Percentiles rank a stretch among this genome's conserved stretches.
Conservation (phyloP, 1,284 basidiomycete species). For the Fistulinella staudtii region DNA sequence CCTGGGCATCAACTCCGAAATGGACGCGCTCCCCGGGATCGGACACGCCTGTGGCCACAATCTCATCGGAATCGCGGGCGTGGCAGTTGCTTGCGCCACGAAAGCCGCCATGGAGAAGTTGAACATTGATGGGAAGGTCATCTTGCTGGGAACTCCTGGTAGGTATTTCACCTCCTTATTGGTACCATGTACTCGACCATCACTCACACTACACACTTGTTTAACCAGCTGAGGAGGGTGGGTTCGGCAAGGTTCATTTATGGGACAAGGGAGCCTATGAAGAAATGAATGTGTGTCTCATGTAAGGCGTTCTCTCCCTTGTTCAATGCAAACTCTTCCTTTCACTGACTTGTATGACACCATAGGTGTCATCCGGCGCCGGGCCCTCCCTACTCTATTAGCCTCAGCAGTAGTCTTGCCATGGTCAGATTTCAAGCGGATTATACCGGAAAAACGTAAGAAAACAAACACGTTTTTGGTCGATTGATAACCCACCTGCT, state of each 20-base stretch:
- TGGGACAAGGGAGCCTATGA: constrained; percentile 64
- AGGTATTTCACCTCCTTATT: too few species aligned
- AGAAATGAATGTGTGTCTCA: constrained; percentile 65
- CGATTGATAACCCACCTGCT: neutral
- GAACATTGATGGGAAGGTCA: constrained; percentile 61
- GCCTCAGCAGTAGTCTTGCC: constrained; percentile 51
- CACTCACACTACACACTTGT: neutral
- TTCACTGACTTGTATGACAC: neutral
- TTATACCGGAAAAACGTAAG: constrained; percentile 58
- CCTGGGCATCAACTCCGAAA: constrained; percentile 75
- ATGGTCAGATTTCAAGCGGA: constrained; percentile 47
- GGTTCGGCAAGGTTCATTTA: constrained; percentile 63
- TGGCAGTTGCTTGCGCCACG: constrained; percentile 63
- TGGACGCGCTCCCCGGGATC: constrained; percentile 61
- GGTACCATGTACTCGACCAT: neutral
- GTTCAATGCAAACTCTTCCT: neutral
- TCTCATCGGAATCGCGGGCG: constrained; percentile 70
- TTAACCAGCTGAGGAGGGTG: constrained; percentile 68
- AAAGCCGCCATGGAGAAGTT: constrained; percentile 56
- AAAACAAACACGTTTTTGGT: neutral
- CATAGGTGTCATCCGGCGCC: constrained; percentile 63
- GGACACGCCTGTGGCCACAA: constrained; percentile 82
- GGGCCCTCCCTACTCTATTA: constrained; percentile 52
- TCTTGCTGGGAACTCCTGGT: constrained; percentile 75
- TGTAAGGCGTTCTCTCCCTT: too few species aligned